phyloP scores from a whole-genome alignment of 2,329 filamentous ascomycete species.

The Polychaeton citri region DNA sequence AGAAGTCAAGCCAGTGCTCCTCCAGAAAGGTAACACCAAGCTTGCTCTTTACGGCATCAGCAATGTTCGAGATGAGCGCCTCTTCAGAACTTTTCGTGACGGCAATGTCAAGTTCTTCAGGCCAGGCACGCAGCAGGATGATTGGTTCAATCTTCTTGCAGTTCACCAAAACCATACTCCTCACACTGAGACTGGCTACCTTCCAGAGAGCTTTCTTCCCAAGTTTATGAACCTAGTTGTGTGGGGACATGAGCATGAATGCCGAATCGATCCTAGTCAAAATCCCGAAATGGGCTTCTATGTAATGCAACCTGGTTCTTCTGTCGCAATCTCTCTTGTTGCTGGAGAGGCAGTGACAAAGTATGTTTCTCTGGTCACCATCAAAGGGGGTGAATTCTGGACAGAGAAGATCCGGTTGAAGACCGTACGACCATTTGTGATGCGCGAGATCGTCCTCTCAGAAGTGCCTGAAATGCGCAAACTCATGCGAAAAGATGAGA shows the following conservation, averaged over 20 bases:
- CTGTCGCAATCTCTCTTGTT: conserved; percentile 82
- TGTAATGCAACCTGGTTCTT: conserved; percentile 95
- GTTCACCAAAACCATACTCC: conserved; percentile 95
- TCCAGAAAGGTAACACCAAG: conserved; percentile 90
- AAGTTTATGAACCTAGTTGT: conserved; percentile 83
- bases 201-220: conserved; percentile 86
- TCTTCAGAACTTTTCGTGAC: conserved; percentile 88
- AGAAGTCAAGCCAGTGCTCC: conserved; percentile 73
- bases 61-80: conserved; percentile 87
- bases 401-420: conserved; percentile 73
- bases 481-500: conserved; percentile 62
- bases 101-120: conserved; percentile 89
- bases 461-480: conserved; percentile 65
- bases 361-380: conserved; percentile 71
- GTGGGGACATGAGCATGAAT: conserved; percentile 98
- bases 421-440: conserved; percentile 81
- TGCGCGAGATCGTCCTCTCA: conserved; percentile 64
- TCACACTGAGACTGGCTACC: conserved; percentile 81
- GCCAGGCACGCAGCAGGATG: conserved; percentile 61
- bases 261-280: conserved; percentile 66
- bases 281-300: conserved; percentile 86
- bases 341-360: conserved; percentile 84
- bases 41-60: conserved; percentile 87
- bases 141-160: conserved; percentile 94
- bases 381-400: conserved; percentile 65